Evolutionary conservation across 148 eudicot species (phyloP).

Genomic region (Camellia granthamiana): DNA sequence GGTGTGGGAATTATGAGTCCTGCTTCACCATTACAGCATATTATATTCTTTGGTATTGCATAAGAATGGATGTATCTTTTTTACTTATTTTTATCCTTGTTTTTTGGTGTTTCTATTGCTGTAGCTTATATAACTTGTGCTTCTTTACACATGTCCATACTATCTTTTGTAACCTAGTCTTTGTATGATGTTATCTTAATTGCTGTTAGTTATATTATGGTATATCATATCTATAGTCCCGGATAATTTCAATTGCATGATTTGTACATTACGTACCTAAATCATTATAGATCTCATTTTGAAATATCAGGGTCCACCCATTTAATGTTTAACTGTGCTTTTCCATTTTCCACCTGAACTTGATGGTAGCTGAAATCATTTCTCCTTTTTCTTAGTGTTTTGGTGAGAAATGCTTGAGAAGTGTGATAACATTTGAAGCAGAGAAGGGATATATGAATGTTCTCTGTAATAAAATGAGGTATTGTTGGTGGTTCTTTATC

Average conservation of each 20-base stretch:
- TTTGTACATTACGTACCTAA: neutral
- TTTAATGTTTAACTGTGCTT: neutral
- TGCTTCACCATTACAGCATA: neutral
- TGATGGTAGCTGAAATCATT: neutral
- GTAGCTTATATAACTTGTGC: neutral
- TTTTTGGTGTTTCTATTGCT: neutral
- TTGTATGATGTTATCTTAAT: neutral
- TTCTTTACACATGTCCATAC: neutral
- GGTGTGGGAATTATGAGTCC: neutral
- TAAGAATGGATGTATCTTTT: neutral
- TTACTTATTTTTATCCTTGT: neutral
- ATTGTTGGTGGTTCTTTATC: slow-evolving; percentile 8
- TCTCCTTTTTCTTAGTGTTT: slow-evolving; percentile 38
- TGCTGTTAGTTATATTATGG: neutral
- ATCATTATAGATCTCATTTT: neutral
- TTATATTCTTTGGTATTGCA: neutral
- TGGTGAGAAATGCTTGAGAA: slow-evolving; percentile 48
- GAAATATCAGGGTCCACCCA: neutral
- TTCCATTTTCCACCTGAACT: neutral
- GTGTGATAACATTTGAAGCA: slow-evolving; percentile 42
- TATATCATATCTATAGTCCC: neutral
- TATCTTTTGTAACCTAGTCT: neutral
- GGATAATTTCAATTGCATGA: neutral
- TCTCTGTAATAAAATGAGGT: slow-evolving; percentile 61
- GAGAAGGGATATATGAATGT: slow-evolving; percentile 50